A percentile compares a stretch with the other conserved stretches of the same genome.
phyloP scores from a whole-genome alignment of 1,284 basidiomycete species.

The Apiotrichum sp. region DNA sequence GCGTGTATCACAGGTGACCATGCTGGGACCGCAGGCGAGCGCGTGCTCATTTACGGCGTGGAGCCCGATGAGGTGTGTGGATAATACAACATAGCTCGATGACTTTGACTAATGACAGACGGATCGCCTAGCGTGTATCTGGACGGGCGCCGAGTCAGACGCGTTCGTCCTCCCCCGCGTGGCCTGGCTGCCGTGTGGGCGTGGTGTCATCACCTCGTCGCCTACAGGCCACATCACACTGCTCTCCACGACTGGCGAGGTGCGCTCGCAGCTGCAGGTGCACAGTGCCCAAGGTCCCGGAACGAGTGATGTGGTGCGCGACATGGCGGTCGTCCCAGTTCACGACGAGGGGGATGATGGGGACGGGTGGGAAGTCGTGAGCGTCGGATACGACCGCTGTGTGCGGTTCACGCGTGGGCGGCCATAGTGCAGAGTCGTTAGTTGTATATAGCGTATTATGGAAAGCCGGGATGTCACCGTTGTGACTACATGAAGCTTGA shows the following conservation, averaged over 20 bases:
- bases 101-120: constrained; percentile 15
- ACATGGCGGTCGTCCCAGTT: constrained; percentile 12
- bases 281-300: constrained; percentile 32
- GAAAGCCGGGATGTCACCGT: no score
- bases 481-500: no score
- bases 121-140: constrained; percentile 37
- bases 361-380: constrained; percentile 35
- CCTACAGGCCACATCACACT: constrained; percentile 42
- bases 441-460: no score
- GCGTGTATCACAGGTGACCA: constrained; percentile 47
- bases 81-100: no score
- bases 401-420: constrained; percentile 27
- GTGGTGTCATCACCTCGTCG: constrained; percentile 38
- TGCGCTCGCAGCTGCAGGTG: constrained; percentile 32
- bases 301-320: constrained; percentile 37
- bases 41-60: constrained; percentile 23
- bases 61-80: constrained; percentile 25
- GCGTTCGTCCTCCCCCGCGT: constrained; percentile 46
- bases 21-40: constrained; percentile 32
- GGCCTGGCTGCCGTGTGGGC: constrained; percentile 42
- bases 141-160: constrained; percentile 41
- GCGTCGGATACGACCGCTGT: constrained; percentile 43
- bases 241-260: constrained; percentile 30
- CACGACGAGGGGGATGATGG: neutral
- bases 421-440: neutral